Base-by-base conservation (phyloP, 768 basidiomycete species). In the Astraeus odoratus region DNA sequence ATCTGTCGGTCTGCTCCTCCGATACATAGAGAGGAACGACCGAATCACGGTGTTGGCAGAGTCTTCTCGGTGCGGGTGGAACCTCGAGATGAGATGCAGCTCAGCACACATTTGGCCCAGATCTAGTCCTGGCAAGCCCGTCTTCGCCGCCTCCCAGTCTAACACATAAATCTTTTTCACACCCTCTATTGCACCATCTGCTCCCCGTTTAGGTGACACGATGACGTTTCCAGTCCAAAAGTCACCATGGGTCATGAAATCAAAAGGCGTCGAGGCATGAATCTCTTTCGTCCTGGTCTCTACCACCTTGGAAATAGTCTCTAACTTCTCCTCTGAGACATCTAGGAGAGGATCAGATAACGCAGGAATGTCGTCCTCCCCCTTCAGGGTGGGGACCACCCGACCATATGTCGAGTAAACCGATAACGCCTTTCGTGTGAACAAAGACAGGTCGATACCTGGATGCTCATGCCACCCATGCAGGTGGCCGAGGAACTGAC, bases 201-300 rank as follows among this genome's bases (percentile, higher is more conserved):
- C n/a, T 1, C 61, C 55, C 5, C 54, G 55, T 39, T 59, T 60
- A 9, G 70, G 55, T 10, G 52, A 58, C n/a, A 83, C 52, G 49
- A 83, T 65, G 37, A 85, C 51, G 53, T 86, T 85, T 0, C 82
- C 83, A 1, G 83, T 75, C 82, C 83, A 86, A 52, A 85, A 80
- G 57, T 86, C 84, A 0, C 84, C 48, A 12, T 63, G 63, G 16
- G 61, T 65, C 47, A 64, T 38, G 8, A 63, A 54, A 38, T 68
- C 66, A 27, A 55, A 46, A 22, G 57, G 23, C 3, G 50, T 52
- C 10, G 59, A 57, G 19, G 57, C 57, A 19, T 47, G 38, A 25
- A 76, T 71, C 15, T 50, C 60, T 19, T 53, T 36, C 8, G 54
- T 49, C 43, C 58, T 63, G 31, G 50, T 59, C 30, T 58, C 51